These are phyloP conservation scores for Hypoxylon sp. DNA, from an alignment of 2,329 filamentous ascomycete genomes.

Conservation along the genomic window DNA sequence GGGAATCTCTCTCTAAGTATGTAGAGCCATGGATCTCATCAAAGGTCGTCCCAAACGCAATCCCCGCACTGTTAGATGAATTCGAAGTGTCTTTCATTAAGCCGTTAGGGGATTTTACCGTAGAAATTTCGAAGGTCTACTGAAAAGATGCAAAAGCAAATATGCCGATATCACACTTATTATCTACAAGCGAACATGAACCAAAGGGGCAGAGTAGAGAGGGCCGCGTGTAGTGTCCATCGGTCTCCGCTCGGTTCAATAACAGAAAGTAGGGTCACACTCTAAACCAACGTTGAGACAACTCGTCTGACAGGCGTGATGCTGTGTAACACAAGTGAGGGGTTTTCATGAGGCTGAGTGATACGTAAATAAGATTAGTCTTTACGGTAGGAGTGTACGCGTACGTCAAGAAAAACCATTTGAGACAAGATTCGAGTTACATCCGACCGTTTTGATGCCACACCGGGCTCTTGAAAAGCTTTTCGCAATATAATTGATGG, in stretches of 20 bases:
- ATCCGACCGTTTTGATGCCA: no score
- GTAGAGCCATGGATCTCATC: constrained; percentile 44
- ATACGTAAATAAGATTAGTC: no score
- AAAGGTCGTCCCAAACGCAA: constrained; percentile 23
- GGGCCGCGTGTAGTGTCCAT: background rate
- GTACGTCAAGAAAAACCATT: no score
- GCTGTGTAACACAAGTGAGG: constrained; percentile 24
- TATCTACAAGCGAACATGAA: background rate
- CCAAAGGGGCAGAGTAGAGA: background rate
- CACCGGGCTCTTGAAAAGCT: no score
- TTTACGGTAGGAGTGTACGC: no score
- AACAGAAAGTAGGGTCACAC: no score
- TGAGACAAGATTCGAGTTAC: no score
- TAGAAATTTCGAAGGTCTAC: background rate
- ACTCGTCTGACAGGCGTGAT: background rate
- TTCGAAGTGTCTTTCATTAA: constrained; percentile 3
- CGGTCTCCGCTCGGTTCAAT: no score
- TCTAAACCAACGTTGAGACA: no score
- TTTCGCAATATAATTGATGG: no score
- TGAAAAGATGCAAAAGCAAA: no score
- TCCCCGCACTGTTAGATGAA: constrained; percentile 10
- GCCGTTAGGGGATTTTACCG: background rate
- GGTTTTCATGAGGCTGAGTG: constrained; percentile 11
- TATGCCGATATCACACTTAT: background rate
- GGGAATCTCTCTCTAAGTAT: constrained; percentile 43